Evolutionary conservation across 2,329 filamentous ascomycete genomes (phyloP).

Genomic region (Scolecobasidium constrictum): DNA sequence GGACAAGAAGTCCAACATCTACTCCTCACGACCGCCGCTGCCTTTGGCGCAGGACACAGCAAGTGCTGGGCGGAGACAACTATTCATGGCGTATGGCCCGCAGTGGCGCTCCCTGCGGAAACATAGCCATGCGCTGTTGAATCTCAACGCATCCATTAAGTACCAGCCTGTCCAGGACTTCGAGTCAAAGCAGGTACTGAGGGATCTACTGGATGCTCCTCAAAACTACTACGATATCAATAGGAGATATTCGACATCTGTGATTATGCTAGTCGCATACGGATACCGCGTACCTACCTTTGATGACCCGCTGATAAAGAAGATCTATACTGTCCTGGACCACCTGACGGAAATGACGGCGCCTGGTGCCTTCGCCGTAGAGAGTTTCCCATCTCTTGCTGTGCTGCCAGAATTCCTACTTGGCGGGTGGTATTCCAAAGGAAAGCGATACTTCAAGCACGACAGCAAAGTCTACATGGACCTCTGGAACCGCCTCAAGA

Average conservation of each 20-base stretch:
- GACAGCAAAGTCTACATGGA: constrained; percentile 22
- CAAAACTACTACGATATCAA: constrained; percentile 22
- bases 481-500: constrained; percentile 22
- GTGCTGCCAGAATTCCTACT: constrained; percentile 20
- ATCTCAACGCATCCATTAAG: constrained; percentile 14
- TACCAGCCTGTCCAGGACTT: constrained; percentile 20
- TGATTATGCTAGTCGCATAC: constrained; percentile 24
- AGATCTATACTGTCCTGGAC: constrained; percentile 21
- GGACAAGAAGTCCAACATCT: constrained; percentile 13
- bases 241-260: constrained; percentile 20
- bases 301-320: constrained; percentile 21
- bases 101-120: constrained; percentile 19
- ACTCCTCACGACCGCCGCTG: constrained; percentile 14
- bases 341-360: constrained; percentile 21
- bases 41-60: constrained; percentile 26
- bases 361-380: constrained; percentile 14
- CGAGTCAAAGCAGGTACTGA: constrained; percentile 12
- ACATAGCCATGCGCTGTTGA: constrained; percentile 17
- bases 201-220: constrained; percentile 18
- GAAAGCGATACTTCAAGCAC: constrained; percentile 18
- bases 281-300: constrained; percentile 23
- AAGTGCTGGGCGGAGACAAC: constrained; percentile 14
- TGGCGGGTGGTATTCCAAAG: constrained; percentile 20
- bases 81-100: constrained; percentile 19
- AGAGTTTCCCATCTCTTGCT: constrained; percentile 20